Evolutionary conservation across 2,329 filamentous ascomycete genomes (phyloP).

Genomic region (Diaporthe longicolla): DNA sequence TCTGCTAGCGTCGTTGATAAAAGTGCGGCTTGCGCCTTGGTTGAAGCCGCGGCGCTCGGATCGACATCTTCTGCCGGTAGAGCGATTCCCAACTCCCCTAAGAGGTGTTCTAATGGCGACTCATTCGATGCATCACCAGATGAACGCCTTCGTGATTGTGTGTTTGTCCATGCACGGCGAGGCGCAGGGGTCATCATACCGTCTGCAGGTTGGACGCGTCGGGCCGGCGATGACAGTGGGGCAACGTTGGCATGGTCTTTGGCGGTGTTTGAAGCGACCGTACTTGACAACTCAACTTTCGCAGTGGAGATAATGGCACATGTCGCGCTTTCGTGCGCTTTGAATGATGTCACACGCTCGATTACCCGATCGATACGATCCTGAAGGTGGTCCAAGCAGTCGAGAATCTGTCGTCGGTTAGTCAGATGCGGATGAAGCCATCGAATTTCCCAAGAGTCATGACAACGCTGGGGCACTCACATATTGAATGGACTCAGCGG

Average conservation of each 20-base stretch:
- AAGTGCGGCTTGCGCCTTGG: conserved; percentile 41
- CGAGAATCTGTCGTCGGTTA: conserved; percentile 59
- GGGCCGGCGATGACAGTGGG: conserved; percentile 52
- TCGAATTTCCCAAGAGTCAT: neutral
- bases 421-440: conserved; percentile 13
- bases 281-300: conserved; percentile 58
- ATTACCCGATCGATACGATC: conserved; percentile 61
- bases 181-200: conserved; percentile 34
- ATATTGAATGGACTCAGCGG: conserved; percentile 64
- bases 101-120: conserved; percentile 61
- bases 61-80: conserved; percentile 53
- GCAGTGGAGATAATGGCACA: conserved; percentile 58
- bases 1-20: conserved; percentile 33
- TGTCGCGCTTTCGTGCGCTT: conserved; percentile 61
- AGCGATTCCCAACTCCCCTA: conserved; percentile 62
- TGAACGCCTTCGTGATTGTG: conserved; percentile 53
- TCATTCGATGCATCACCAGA: conserved; percentile 54
- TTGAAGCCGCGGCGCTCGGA: conserved; percentile 28
- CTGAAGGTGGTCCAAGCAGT: conserved; percentile 66
- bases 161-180: conserved; percentile 1
- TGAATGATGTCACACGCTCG: conserved; percentile 58
- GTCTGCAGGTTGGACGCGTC: conserved; percentile 45
- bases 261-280: conserved; percentile 42
- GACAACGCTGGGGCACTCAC: conserved; percentile 53
- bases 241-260: conserved; percentile 48